These are phyloP conservation scores for Russula griseocarnosa DNA, from an alignment of 768 basidiomycete species.

Conservation along the genomic window DNA sequence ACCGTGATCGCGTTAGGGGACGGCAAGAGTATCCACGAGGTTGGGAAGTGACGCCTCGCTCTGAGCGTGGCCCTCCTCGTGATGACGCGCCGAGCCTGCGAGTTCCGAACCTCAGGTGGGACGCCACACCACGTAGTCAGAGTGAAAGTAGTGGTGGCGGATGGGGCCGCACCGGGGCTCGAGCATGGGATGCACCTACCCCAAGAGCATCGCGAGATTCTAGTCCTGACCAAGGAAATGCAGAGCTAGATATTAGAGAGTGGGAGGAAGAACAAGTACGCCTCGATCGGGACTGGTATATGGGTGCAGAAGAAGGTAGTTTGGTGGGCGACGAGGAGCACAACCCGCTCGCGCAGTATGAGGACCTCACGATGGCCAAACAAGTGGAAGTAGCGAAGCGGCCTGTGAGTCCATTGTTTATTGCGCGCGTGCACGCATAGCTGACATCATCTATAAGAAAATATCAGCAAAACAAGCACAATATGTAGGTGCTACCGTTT, in stretches of 20 bases:
- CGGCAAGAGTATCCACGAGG: conserved; percentile 33
- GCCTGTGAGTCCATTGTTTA: conserved; percentile 44
- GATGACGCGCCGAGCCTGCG: conserved; percentile 78
- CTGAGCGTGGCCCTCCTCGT: conserved; percentile 44
- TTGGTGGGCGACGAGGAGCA: conserved; percentile 87
- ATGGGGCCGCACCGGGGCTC: conserved; percentile 54
- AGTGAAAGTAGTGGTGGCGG: conserved; percentile 54
- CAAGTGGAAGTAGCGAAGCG: conserved; percentile 73
- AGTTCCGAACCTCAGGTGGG: conserved; percentile 91
- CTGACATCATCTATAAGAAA: conserved; percentile 48
- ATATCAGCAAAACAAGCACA: conserved; percentile 94
- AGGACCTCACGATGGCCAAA: conserved; percentile 69
- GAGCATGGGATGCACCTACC: conserved; percentile 80
- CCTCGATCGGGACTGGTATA: conserved; percentile 96
- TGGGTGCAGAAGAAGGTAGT: conserved; percentile 81
- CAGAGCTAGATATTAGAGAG: conserved; percentile 72
- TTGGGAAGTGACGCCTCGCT: conserved; percentile 64
- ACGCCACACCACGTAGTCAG: conserved; percentile 74
- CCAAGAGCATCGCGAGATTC: conserved; percentile 62
- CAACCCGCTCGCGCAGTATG: conserved; percentile 90
- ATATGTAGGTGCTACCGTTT: conserved; percentile 59
- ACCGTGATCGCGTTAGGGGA: conserved; percentile 42
- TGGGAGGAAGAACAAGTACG: conserved; percentile 97
- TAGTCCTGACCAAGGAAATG: conserved; percentile 62
- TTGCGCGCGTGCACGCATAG: neutral